Percentiles rank a stretch among this genome's conserved stretches.
Evolutionary conservation across 2,329 filamentous ascomycete genomes (phyloP).

Genomic region (Exophiala dermatitidis): DNA sequence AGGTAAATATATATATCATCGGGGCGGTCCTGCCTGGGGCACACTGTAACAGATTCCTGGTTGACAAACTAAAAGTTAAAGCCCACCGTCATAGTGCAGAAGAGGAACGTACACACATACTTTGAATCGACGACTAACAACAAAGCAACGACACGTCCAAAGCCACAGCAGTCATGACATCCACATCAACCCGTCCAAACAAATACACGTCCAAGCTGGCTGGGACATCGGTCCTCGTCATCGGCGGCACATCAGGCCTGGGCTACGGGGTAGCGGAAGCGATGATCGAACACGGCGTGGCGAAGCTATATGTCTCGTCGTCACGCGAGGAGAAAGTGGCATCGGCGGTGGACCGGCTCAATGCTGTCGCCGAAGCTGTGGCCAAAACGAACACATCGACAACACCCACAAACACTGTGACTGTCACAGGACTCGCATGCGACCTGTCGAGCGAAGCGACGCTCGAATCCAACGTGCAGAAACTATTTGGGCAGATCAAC

Average conservation of each 20-base stretch:
- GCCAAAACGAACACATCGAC: slow-evolving; percentile 35
- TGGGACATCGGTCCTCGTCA: slow-evolving; percentile 42
- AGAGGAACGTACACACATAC: too few species aligned
- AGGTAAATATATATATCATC: too few species aligned
- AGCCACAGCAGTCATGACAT: slow-evolving; percentile 32
- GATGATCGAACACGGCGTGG: slow-evolving; percentile 41
- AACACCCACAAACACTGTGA: slow-evolving; percentile 7
- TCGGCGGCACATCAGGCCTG: slow-evolving; percentile 49
- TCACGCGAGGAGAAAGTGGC: slow-evolving; percentile 33
- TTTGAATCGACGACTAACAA: too few species aligned
- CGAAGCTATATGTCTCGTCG: slow-evolving; percentile 43
- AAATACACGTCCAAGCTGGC: slow-evolving; percentile 39
- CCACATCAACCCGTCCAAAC: background rate
- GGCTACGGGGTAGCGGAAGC: slow-evolving; percentile 49
- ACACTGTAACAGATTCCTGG: too few species aligned
- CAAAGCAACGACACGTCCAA: background rate
- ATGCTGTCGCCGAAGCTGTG: slow-evolving; percentile 13
- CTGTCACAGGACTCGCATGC: slow-evolving; percentile 38
- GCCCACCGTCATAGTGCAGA: too few species aligned
- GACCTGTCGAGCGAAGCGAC: slow-evolving; percentile 40
- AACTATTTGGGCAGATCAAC: slow-evolving; percentile 31
- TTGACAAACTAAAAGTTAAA: too few species aligned
- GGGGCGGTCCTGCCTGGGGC: too few species aligned
- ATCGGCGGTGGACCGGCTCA: slow-evolving; percentile 37
- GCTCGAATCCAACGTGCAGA: slow-evolving; percentile 40